Evolutionary conservation across 1,284 basidiomycete species (phyloP).

Genomic region (Baeospora myosura): DNA sequence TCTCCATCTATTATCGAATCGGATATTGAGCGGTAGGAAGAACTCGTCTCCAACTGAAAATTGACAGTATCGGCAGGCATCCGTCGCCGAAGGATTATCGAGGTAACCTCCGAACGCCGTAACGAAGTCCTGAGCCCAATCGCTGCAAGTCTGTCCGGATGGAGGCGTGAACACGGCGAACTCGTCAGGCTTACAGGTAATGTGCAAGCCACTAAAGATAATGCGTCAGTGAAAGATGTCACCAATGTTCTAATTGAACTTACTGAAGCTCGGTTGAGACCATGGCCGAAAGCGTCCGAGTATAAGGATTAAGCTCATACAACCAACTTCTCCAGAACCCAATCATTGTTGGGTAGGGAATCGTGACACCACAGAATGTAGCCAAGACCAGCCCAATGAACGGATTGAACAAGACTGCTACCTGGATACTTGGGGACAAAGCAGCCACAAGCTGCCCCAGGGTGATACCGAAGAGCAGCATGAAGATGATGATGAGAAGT

Average conservation of each 20-base stretch:
- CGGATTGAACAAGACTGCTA: constrained; percentile 78
- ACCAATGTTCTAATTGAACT: constrained; percentile 15
- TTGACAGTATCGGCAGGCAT: constrained; percentile 68
- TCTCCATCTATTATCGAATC: constrained; percentile 60
- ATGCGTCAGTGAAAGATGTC: constrained; percentile 3
- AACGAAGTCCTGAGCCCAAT: constrained; percentile 69
- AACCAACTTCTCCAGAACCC: constrained; percentile 75
- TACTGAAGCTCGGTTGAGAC: constrained; percentile 76
- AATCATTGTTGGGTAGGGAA: constrained; percentile 63
- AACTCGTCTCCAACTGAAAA: constrained; percentile 68
- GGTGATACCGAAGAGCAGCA: constrained; percentile 73
- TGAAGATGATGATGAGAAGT: constrained; percentile 63
- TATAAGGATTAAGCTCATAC: constrained; percentile 66
- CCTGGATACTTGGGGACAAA: constrained; percentile 66
- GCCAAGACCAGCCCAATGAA: constrained; percentile 64
- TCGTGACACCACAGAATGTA: constrained; percentile 77
- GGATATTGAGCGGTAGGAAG: constrained; percentile 63
- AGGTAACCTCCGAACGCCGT: constrained; percentile 68
- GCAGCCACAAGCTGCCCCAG: constrained; percentile 74
- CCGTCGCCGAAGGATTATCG: constrained; percentile 58
- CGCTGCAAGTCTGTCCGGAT: constrained; percentile 61
- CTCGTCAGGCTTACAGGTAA: constrained; percentile 63
- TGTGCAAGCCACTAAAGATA: constrained; percentile 46
- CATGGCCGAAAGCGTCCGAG: constrained; percentile 67
- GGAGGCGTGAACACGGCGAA: constrained; percentile 69